Percentiles rank a stretch among this genome's conserved stretches.
Conservation (phyloP, 306 rosid species). For the Castanea mollissima region DNA sequence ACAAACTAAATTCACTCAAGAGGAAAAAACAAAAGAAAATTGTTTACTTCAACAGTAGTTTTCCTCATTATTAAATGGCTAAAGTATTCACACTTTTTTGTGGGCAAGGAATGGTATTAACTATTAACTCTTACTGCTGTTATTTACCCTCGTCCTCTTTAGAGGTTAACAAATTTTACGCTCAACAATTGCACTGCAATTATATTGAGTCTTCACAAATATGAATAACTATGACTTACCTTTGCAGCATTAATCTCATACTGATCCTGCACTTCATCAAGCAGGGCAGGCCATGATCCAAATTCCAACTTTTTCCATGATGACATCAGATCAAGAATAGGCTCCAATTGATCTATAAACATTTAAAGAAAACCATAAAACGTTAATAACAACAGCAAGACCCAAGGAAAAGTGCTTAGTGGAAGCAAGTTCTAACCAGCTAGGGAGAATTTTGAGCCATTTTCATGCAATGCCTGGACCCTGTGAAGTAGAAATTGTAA, state of each 20-base stretch:
- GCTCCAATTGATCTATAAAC: conserved; percentile 58
- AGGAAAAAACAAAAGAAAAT: neutral
- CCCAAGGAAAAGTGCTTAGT: neutral
- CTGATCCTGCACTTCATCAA: conserved; percentile 73
- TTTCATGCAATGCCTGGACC: conserved; percentile 56
- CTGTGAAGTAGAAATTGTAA: conserved; percentile 70
- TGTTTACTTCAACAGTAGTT: neutral
- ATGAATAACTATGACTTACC: conserved; percentile 38
- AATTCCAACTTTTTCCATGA: conserved; percentile 78
- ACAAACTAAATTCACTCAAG: neutral
- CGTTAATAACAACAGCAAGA: neutral
- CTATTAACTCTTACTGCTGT: neutral
- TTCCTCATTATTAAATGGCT: neutral
- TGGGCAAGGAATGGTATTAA: too few relatives aligned
- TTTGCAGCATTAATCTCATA: conserved; percentile 72
- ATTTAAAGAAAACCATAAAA: conserved; percentile 21
- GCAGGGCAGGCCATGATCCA: conserved; percentile 79
- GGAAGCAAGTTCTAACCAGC: conserved; percentile 44
- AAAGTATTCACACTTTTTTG: too few relatives aligned
- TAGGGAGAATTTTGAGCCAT: conserved; percentile 55
- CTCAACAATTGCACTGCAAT: neutral
- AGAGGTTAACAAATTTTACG: neutral
- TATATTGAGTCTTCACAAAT: neutral
- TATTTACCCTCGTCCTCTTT: neutral
- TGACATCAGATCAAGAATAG: conserved; percentile 49